These are phyloP conservation scores for Penicillium maclennaniae DNA, from an alignment of 495 filamentous ascomycete genomes.

Conservation along the genomic window DNA sequence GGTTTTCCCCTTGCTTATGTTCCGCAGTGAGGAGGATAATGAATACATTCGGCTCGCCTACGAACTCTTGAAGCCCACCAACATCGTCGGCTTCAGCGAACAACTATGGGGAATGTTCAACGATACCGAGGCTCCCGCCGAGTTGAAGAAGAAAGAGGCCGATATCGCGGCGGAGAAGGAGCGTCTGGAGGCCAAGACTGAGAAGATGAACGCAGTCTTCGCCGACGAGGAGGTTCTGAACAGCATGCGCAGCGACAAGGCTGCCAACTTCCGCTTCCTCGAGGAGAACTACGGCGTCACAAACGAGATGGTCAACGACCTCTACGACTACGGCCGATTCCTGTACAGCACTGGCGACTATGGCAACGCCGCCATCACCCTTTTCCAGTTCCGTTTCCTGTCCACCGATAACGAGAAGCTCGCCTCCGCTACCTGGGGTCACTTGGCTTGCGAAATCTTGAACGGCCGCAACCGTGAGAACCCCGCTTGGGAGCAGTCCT, in stretches of 20 bases:
- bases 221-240: slow-evolving; percentile 81
- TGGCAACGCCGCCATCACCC: slow-evolving; percentile 74
- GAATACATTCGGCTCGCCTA: slow-evolving; percentile 82
- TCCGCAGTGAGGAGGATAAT: slow-evolving; percentile 62
- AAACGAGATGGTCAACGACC: slow-evolving; percentile 86
- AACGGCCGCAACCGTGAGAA: slow-evolving; percentile 52
- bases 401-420: slow-evolving; percentile 98
- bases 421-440: slow-evolving; percentile 90
- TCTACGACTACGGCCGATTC: slow-evolving; percentile 92
- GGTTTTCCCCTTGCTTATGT: slow-evolving; percentile 90
- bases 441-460: slow-evolving; percentile 89
- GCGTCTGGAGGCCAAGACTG: slow-evolving; percentile 76
- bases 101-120: slow-evolving; percentile 83
- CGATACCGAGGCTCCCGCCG: slow-evolving; percentile 71
- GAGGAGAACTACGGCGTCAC: slow-evolving; percentile 94
- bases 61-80: slow-evolving; percentile 87
- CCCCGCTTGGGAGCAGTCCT: slow-evolving; percentile 60
- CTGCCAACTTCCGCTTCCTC: slow-evolving; percentile 91
- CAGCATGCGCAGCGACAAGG: slow-evolving; percentile 90
- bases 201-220: slow-evolving; percentile 78
- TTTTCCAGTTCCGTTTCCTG: slow-evolving; percentile 95
- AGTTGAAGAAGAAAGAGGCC: slow-evolving; percentile 83
- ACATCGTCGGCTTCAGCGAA: slow-evolving; percentile 97
- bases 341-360: slow-evolving; percentile 97
- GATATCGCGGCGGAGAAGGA: slow-evolving; percentile 79